A percentile compares a stretch with the other conserved stretches of the same genome.
Evolutionary conservation across 495 filamentous ascomycete genomes (phyloP).

Genomic region (Staphylotrichum longicolle): DNA sequence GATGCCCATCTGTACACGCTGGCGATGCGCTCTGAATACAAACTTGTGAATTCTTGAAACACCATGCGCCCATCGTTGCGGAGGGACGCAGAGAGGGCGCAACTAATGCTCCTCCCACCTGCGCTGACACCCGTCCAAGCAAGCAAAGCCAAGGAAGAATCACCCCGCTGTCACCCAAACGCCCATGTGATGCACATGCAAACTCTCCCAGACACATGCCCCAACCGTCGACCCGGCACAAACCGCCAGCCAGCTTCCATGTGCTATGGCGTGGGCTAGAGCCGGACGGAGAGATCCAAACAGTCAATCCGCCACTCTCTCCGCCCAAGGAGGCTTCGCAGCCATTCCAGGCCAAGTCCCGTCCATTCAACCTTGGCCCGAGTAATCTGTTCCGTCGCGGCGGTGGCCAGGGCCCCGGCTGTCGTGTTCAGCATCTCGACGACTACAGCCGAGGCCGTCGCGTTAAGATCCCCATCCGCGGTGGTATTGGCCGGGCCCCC

Average conservation of each 20-base stretch:
- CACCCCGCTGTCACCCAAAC: conserved; percentile 11
- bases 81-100: too few species aligned
- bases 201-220: too few species aligned
- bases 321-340: conserved; percentile 68
- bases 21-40: too few species aligned
- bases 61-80: too few species aligned
- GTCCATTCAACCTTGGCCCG: conserved; percentile 65
- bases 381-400: conserved; percentile 62
- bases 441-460: conserved; percentile 39
- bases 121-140: not conserved
- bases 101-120: not conserved
- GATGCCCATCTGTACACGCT: too few species aligned
- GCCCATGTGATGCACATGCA: not conserved
- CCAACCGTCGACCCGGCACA: too few species aligned
- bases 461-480: conserved; percentile 36
- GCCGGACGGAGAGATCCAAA: conserved; percentile 73
- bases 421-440: conserved; percentile 68
- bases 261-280: conserved; percentile 40
- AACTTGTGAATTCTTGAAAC: too few species aligned
- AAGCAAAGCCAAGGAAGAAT: not conserved
- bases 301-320: conserved; percentile 83
- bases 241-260: too few species aligned
- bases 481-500: conserved; percentile 33
- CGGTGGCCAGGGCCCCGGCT: conserved; percentile 61
- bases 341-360: conserved; percentile 78